Evolutionary conservation across 495 filamentous ascomycete genomes (phyloP).

Genomic region (Echria macrotheca): DNA sequence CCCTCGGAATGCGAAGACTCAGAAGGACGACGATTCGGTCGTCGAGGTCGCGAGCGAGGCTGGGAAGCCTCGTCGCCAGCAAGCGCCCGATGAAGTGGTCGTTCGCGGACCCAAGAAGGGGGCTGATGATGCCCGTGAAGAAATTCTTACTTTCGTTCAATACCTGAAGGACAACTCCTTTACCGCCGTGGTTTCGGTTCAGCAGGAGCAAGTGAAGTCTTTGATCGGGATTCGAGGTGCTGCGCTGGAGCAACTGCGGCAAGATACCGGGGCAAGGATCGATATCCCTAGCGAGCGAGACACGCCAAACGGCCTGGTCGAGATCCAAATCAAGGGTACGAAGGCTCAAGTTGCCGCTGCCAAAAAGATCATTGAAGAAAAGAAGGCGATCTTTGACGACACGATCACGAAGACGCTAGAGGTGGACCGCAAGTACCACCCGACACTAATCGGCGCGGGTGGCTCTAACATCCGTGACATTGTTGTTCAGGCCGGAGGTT

Average conservation of each 20-base stretch:
- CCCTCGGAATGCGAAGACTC: slow-evolving; percentile 59
- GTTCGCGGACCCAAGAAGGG: slow-evolving; percentile 87
- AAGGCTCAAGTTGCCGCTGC: slow-evolving; percentile 85
- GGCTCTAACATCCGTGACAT: slow-evolving; percentile 84
- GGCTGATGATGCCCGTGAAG: slow-evolving; percentile 82
- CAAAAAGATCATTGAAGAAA: slow-evolving; percentile 80
- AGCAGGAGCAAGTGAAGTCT: slow-evolving; percentile 79
- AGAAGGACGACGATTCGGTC: slow-evolving; percentile 62
- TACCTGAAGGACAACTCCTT: slow-evolving; percentile 82
- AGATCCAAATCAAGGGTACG: slow-evolving; percentile 85
- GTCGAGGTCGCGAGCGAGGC: slow-evolving; percentile 69
- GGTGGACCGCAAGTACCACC: slow-evolving; percentile 85
- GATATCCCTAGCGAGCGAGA: slow-evolving; percentile 72
- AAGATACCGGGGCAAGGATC: slow-evolving; percentile 76
- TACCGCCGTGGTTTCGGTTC: slow-evolving; percentile 71
- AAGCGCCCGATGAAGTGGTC: slow-evolving; percentile 82
- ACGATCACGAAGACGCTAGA: slow-evolving; percentile 77
- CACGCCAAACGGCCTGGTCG: slow-evolving; percentile 57
- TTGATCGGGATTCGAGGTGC: slow-evolving; percentile 85
- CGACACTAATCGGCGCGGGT: slow-evolving; percentile 77
- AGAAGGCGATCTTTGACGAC: slow-evolving; percentile 77
- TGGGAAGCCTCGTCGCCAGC: slow-evolving; percentile 63
- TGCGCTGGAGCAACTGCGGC: slow-evolving; percentile 83
- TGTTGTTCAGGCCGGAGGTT: slow-evolving; percentile 80
- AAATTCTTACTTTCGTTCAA: slow-evolving; percentile 78